Conservation (phyloP, 768 basidiomycete species). For the Pleurotus citrinopileatus region DNA sequence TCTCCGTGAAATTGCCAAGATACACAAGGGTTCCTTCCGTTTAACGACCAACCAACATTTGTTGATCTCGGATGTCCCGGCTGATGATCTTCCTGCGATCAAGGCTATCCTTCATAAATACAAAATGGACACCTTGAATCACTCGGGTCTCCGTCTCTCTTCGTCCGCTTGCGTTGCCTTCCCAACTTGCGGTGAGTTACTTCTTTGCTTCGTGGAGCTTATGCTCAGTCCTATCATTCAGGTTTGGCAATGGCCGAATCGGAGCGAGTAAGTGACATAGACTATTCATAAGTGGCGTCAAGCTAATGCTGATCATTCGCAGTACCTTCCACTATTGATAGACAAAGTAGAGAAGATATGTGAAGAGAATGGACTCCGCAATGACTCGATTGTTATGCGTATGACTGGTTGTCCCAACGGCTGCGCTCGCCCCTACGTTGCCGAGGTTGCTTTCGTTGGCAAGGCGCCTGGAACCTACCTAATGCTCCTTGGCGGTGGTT, state of each 20-base stretch:
- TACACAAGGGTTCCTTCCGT: slow-evolving; percentile 93
- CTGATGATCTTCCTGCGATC: slow-evolving; percentile 72
- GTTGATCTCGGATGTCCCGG: slow-evolving; percentile 77
- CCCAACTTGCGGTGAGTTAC: slow-evolving; percentile 80
- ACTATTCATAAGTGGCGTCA: not conserved
- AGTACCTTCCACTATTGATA: slow-evolving; percentile 91
- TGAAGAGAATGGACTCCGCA: slow-evolving; percentile 88
- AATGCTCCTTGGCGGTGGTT: slow-evolving; percentile 96
- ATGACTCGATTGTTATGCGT: slow-evolving; percentile 96
- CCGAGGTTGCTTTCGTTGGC: slow-evolving; percentile 93
- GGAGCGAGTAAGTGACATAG: slow-evolving; percentile 40
- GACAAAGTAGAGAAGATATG: slow-evolving; percentile 95
- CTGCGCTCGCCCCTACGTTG: slow-evolving; percentile 90
- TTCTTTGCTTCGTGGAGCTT: too few relatives aligned
- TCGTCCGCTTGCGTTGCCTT: slow-evolving; percentile 97
- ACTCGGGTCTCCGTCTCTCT: slow-evolving; percentile 77
- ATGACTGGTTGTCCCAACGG: slow-evolving; percentile 98
- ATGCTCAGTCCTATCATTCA: not conserved
- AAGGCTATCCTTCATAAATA: slow-evolving; percentile 79
- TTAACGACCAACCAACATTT: slow-evolving; percentile 96
- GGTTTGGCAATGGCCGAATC: slow-evolving; percentile 50
- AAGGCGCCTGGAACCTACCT: slow-evolving; percentile 91
- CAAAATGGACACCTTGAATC: slow-evolving; percentile 84
- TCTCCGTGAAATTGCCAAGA: slow-evolving; percentile 86
- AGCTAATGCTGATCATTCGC: slow-evolving; percentile 1